phyloP scores from a whole-genome alignment of 192 early-diverging fungal genomes.

The Linnemannia elongata region DNA sequence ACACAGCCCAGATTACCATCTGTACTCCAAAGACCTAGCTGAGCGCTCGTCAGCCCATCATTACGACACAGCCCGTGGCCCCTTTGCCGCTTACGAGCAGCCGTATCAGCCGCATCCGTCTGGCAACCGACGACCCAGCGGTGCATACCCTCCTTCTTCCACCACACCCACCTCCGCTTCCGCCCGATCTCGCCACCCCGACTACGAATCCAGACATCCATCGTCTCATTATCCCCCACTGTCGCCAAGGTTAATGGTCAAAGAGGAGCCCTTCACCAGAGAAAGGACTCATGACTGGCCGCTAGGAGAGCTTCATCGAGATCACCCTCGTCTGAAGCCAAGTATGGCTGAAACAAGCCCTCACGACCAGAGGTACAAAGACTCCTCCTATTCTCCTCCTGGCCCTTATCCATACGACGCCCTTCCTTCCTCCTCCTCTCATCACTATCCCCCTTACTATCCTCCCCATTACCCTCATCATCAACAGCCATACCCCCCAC shows the following conservation, averaged over 20 bases:
- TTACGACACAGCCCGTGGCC: constrained; percentile 6
- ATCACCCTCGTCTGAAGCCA: not conserved
- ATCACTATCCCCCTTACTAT: not conserved
- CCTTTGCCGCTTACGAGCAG: constrained; percentile 6
- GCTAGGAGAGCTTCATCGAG: not conserved
- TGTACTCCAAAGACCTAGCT: not conserved
- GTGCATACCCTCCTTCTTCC: not conserved
- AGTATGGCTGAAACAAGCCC: not conserved
- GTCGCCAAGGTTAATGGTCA: not conserved
- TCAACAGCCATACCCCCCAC: constrained; percentile 12
- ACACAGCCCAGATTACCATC: not conserved
- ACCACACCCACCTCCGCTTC: not conserved
- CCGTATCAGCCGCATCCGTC: not conserved
- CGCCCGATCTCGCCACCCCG: not conserved
- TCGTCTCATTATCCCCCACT: not conserved
- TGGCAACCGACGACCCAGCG: not conserved
- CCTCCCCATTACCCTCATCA: not conserved
- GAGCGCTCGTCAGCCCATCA: constrained; percentile 5
- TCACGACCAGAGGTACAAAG: constrained; percentile 3
- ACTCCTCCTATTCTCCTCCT: constrained; percentile 14
- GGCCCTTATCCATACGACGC: not conserved
- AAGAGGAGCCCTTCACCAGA: not conserved
- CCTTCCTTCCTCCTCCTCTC: not conserved
- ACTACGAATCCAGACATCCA: not conserved
- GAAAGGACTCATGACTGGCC: not conserved